These are phyloP conservation scores for Cryptococcus floricola DNA, from an alignment of 1,284 basidiomycete genomes.

Conservation along the genomic window DNA sequence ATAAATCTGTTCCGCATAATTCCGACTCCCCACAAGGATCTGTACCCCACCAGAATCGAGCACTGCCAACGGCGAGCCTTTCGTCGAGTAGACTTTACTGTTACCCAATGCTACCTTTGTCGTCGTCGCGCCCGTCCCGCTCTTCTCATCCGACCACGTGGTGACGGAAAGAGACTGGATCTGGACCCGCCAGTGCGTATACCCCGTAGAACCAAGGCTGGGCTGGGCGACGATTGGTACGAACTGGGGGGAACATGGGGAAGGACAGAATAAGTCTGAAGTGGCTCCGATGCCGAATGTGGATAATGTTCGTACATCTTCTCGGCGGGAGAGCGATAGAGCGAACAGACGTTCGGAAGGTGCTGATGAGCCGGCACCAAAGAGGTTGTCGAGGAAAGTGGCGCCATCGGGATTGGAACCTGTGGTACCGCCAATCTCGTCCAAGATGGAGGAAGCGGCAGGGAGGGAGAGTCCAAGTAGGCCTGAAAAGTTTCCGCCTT, in stretches of 20 bases:
- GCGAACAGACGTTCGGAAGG: slow-evolving; percentile 43
- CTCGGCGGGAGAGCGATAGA: slow-evolving; percentile 40
- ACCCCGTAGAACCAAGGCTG: slow-evolving; percentile 38
- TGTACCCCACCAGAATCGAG: slow-evolving; percentile 47
- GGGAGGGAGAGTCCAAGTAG: slow-evolving; percentile 45
- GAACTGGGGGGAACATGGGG: slow-evolving; percentile 37
- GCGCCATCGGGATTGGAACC: slow-evolving; percentile 46
- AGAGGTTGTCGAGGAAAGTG: slow-evolving; percentile 48
- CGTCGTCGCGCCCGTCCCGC: slow-evolving; percentile 21
- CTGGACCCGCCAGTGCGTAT: slow-evolving; percentile 40
- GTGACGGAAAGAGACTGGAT: slow-evolving; percentile 29
- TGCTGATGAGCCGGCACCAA: slow-evolving; percentile 42
- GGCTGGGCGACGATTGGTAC: slow-evolving; percentile 41
- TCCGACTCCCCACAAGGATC: slow-evolving; percentile 35
- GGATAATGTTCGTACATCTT: slow-evolving; percentile 44
- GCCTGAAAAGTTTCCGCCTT: slow-evolving; percentile 40
- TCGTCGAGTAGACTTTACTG: slow-evolving; percentile 24
- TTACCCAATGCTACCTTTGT: slow-evolving; percentile 25
- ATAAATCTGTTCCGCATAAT: slow-evolving; percentile 41
- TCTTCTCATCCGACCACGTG: slow-evolving; percentile 24
- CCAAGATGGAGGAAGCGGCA: slow-evolving; percentile 42
- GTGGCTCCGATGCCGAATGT: slow-evolving; percentile 39
- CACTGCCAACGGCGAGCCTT: slow-evolving; percentile 37
- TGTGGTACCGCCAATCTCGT: slow-evolving; percentile 42
- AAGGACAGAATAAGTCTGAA: slow-evolving; percentile 30